Evolutionary conservation across 768 basidiomycete species (phyloP).

Genomic region (Xerocomellus chrysenteron): DNA sequence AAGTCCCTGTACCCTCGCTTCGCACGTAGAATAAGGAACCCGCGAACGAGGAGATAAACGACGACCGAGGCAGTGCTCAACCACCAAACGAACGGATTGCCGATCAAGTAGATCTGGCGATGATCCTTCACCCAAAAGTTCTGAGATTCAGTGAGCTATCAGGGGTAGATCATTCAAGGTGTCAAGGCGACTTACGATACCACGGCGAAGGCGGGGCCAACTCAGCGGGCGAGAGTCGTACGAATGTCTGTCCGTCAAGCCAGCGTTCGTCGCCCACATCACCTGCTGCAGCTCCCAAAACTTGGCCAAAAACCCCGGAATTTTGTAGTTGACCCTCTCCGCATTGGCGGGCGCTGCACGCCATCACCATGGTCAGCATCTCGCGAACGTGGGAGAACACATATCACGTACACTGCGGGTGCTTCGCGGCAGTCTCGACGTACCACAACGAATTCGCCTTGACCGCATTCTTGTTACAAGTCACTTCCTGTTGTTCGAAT

Average conservation of each 20-base stretch:
- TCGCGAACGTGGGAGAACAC: not conserved
- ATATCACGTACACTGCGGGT: conserved; percentile 61
- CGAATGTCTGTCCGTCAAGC: conserved; percentile 90
- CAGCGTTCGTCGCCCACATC: conserved; percentile 97
- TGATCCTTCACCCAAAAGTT: conserved; percentile 99
- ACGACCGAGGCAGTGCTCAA: conserved; percentile 69
- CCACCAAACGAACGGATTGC: conserved; percentile 96
- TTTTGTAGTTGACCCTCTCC: conserved; percentile 82
- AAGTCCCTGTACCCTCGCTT: conserved; percentile 93
- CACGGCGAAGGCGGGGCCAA: conserved; percentile 90
- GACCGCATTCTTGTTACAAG: conserved; percentile 97
- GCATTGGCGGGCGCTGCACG: conserved; percentile 65
- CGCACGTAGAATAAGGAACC: conserved; percentile 79
- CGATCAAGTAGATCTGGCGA: conserved; percentile 91
- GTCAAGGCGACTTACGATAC: conserved; percentile 67
- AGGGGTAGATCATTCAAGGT: not conserved
- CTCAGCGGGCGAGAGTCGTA: conserved; percentile 91
- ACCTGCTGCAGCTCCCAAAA: conserved; percentile 90
- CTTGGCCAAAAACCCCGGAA: conserved; percentile 88
- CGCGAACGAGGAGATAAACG: conserved; percentile 67
- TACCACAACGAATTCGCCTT: conserved; percentile 90
- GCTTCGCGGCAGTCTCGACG: conserved; percentile 75
- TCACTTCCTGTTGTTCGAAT: conserved; percentile 98
- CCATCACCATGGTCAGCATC: not conserved
- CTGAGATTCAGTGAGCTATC: conserved; percentile 38